Evolutionary conservation across 1,284 basidiomycete genomes (phyloP).

Genomic region (Crucibulum parvulum): DNA sequence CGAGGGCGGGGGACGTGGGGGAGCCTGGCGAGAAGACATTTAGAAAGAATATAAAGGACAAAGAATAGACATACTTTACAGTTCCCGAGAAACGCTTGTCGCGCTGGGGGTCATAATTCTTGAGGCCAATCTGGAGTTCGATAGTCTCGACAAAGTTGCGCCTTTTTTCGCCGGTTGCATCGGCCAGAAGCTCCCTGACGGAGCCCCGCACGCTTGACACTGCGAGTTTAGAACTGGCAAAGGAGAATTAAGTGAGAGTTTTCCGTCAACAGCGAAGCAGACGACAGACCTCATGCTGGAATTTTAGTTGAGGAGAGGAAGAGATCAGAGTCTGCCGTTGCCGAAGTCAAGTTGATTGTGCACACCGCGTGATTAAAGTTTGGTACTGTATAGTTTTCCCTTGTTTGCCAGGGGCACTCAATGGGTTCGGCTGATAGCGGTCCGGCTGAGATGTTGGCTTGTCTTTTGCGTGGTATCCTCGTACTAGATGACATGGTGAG

Average conservation of each 20-base stretch:
- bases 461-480: too few species aligned
- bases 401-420: too few species aligned
- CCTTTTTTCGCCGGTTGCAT: slow-evolving; percentile 84
- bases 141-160: slow-evolving; percentile 94
- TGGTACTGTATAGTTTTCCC: too few species aligned
- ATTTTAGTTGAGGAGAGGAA: too few species aligned
- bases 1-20: slow-evolving; percentile 97
- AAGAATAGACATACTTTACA: slow-evolving; percentile 63
- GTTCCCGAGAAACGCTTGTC: slow-evolving; percentile 99
- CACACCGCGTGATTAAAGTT: too few species aligned
- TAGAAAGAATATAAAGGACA: slow-evolving; percentile 2
- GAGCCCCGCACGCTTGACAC: slow-evolving; percentile 99
- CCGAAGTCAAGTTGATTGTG: too few species aligned
- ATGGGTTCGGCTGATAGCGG: too few species aligned
- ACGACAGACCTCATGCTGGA: too few species aligned
- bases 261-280: too few species aligned
- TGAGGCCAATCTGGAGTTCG: slow-evolving; percentile 96
- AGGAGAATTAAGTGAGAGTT: background rate
- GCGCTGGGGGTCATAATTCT: slow-evolving; percentile 97
- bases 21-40: slow-evolving; percentile 59
- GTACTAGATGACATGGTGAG: too few species aligned
- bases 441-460: too few species aligned
- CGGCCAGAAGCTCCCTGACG: slow-evolving; percentile 68
- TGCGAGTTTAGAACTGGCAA: slow-evolving; percentile 73
- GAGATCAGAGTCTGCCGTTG: too few species aligned